Evolutionary conservation across 2,329 filamentous ascomycete species (phyloP), one percentile per base, ranked within the genome.

Genomic region (Colletotrichum cereale): DNA sequence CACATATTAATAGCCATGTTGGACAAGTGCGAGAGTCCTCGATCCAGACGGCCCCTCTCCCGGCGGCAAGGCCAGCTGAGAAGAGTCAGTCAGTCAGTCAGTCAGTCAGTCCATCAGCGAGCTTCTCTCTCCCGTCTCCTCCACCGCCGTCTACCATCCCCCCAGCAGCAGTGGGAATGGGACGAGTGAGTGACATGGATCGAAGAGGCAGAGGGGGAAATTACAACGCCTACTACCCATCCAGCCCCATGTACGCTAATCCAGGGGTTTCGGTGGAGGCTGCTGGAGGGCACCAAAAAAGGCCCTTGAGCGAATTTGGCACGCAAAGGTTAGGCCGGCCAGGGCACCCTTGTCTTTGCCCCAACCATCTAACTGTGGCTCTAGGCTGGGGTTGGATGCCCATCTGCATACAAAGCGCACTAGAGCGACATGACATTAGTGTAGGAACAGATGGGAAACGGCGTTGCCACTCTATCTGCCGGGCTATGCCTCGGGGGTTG

Each of bases 1-100:
- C 75, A 78, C 78, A 80, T 84, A 85, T 86, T 86, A 86, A 86
- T 86, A 86, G 75, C 73, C 72, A 74, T 66, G 67, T 67, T 74
- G 72, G 67, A 73, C 73, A 55, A 71, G 68, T 16, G 50, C 44
- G 44, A 24, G 44, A 42, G 47, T 68, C 50, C 66, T 64, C 14
- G 40, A 68, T 18, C n/a, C 58, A 62, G 64, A 63, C 50, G 58
- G 66, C 66, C 48, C 58, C 48, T 62, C 47, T 62, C 48, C 72
- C 34, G 66, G 77, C 75, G 52, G 14, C 21, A 57, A 52, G 29
- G 42, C 16, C 2, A 16, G 10, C 36, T 18, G 24, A 34, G n/a
- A 53, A 14, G 26, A 57, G 63, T n/a, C n/a, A 53, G 64, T 7
- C 40, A 42, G 40, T 18, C 40, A 21, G 40, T 44, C 40, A 42